Conservation (phyloP, 768 basidiomycete genomes). For the Lentinula sp. region DNA sequence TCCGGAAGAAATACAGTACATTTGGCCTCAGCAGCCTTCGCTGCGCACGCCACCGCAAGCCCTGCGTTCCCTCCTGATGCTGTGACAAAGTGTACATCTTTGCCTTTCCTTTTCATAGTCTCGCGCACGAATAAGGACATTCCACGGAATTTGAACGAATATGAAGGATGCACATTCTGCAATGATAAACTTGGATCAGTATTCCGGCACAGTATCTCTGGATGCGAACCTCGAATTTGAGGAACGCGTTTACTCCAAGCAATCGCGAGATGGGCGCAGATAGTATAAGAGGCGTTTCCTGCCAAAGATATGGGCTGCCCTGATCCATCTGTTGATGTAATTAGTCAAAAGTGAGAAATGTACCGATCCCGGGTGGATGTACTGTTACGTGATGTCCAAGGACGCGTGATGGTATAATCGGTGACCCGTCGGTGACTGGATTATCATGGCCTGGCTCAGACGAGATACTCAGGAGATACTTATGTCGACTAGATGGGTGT, state of each 20-base stretch:
- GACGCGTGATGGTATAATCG: too few relatives aligned
- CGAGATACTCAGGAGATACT: too few relatives aligned
- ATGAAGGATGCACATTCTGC: constrained; percentile 66
- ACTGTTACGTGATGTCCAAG: not conserved
- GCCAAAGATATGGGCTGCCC: constrained; percentile 34
- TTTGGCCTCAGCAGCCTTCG: constrained; percentile 43
- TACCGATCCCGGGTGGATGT: not conserved
- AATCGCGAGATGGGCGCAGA: constrained; percentile 52
- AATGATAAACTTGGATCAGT: not conserved
- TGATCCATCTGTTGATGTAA: not conserved
- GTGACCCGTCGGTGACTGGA: too few relatives aligned
- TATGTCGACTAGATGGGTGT: too few relatives aligned
- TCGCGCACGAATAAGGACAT: constrained; percentile 56
- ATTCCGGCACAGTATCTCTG: not conserved
- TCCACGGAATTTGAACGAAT: constrained; percentile 77
- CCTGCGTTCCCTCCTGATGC: constrained; percentile 84
- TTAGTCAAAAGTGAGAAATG: not conserved
- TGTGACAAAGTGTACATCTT: constrained; percentile 53
- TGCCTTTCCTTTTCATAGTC: constrained; percentile 44
- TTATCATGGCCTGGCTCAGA: too few relatives aligned
- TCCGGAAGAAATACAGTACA: constrained; percentile 69
- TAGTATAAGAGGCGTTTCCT: constrained; percentile 59
- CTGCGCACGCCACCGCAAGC: constrained; percentile 61
- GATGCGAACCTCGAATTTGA: constrained; percentile 63
- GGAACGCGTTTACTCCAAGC: constrained; percentile 48